phyloP scores from a whole-genome alignment of 2,329 filamentous ascomycete species.

The Hymenoscyphus fructigenus region DNA sequence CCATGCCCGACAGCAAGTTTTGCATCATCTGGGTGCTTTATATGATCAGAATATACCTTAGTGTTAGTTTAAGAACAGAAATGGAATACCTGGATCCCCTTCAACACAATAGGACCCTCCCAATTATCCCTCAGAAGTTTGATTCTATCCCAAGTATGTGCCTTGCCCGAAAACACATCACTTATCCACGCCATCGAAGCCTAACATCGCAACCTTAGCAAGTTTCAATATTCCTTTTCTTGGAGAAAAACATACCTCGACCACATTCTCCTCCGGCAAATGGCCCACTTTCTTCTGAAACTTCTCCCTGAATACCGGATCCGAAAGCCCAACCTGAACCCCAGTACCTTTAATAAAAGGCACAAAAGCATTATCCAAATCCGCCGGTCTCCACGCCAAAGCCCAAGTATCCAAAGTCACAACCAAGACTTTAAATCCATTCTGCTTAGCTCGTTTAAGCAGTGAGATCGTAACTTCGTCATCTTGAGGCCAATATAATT shows the following conservation, averaged over 20 bases:
- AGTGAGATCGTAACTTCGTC: constrained; percentile 65
- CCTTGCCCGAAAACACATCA: constrained; percentile 51
- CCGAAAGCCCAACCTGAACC: constrained; percentile 61
- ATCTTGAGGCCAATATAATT: constrained; percentile 71
- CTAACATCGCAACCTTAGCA: background rate
- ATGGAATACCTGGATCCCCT: constrained; percentile 49
- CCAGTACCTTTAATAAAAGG: constrained; percentile 61
- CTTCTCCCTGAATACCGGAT: constrained; percentile 62
- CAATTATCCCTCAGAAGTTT: constrained; percentile 57
- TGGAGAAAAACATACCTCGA: constrained; percentile 43
- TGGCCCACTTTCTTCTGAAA: constrained; percentile 53
- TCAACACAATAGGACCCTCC: constrained; percentile 63
- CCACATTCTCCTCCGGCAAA: constrained; percentile 45
- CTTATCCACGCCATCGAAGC: constrained; percentile 47
- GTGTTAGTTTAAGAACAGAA: too few species aligned
- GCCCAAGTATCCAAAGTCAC: constrained; percentile 73
- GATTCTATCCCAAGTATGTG: constrained; percentile 62
- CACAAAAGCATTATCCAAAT: constrained; percentile 62
- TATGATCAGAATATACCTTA: background rate
- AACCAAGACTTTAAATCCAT: constrained; percentile 64
- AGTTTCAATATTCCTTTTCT: background rate
- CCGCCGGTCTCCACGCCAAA: constrained; percentile 66
- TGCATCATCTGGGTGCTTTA: constrained; percentile 47
- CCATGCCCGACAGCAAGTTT: constrained; percentile 45
- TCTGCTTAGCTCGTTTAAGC: constrained; percentile 58